Conservation (phyloP, 2,329 filamentous ascomycete genomes). For the Berkeleyomyces rouxiae region DNA sequence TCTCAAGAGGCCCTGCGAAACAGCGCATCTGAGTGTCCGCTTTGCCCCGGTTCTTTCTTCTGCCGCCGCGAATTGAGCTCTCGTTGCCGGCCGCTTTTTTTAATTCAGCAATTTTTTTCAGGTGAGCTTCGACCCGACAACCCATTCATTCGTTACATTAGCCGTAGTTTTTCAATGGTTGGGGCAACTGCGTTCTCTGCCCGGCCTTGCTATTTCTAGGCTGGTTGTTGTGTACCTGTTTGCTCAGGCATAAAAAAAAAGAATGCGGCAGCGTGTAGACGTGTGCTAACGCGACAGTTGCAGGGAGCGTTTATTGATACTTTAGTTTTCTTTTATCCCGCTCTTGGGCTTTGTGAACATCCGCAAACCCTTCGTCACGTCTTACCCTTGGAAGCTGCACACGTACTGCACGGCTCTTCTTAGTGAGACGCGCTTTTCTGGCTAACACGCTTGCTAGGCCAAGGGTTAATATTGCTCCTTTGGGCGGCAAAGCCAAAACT, state of each 20-base stretch:
- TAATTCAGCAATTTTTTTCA: background rate
- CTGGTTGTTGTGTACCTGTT: background rate
- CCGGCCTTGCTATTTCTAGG: background rate
- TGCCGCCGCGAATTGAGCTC: background rate
- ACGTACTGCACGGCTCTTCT: background rate
- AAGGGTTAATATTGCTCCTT: no score
- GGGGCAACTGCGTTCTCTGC: background rate
- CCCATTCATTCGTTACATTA: background rate
- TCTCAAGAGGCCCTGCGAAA: background rate
- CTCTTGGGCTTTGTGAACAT: constrained; percentile 4
- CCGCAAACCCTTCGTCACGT: constrained; percentile 10
- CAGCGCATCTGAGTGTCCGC: background rate
- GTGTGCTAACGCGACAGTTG: constrained; percentile 10
- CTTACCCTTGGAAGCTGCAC: constrained; percentile 11
- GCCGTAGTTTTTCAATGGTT: background rate
- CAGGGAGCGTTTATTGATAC: background rate
- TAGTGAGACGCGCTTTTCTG: constrained; percentile 10
- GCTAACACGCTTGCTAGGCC: background rate
- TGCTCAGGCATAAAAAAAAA: background rate
- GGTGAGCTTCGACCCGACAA: background rate
- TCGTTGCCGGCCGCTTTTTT: no score
- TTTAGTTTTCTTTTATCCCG: constrained; percentile 7
- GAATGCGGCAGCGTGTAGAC: background rate
- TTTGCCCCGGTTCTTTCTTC: background rate
- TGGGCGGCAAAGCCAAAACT: background rate